phyloP scores from a whole-genome alignment of 1,139 yeast species.

The Debaryomyces sp. region DNA sequence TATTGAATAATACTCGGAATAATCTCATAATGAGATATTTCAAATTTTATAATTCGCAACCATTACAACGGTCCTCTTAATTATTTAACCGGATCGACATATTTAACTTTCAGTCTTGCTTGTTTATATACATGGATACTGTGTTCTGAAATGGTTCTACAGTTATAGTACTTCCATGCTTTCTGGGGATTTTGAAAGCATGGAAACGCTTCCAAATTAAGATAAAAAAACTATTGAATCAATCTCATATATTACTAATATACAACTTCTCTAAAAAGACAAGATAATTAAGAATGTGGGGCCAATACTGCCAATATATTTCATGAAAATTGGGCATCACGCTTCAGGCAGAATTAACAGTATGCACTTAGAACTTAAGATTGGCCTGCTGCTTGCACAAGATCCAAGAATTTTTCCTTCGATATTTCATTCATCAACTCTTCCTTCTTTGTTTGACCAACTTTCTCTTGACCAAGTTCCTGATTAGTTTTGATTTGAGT shows the following conservation, averaged over 20 bases:
- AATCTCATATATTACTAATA: slow-evolving; percentile 1
- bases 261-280: not conserved
- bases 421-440: slow-evolving; percentile 78
- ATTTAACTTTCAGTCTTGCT: too few species aligned
- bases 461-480: slow-evolving; percentile 40
- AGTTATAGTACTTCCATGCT: too few species aligned
- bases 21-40: not conserved
- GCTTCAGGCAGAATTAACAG: not conserved
- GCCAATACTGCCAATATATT: not conserved
- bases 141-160: too few species aligned
- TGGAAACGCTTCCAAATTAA: too few species aligned
- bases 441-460: slow-evolving; percentile 50
- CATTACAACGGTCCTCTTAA: not conserved
- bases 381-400: slow-evolving; percentile 81
- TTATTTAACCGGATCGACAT: too few species aligned
- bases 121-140: too few species aligned
- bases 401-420: slow-evolving; percentile 85
- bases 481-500: slow-evolving; percentile 69
- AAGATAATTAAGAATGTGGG: slow-evolving; percentile 1
- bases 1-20: not conserved
- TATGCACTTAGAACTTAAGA: not conserved
- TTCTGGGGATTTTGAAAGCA: too few species aligned
- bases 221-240: too few species aligned
- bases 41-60: not conserved
- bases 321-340: not conserved